These are phyloP conservation scores for Petrea volubilis DNA, from an alignment of 257 asterid species.

Conservation along the genomic window DNA sequence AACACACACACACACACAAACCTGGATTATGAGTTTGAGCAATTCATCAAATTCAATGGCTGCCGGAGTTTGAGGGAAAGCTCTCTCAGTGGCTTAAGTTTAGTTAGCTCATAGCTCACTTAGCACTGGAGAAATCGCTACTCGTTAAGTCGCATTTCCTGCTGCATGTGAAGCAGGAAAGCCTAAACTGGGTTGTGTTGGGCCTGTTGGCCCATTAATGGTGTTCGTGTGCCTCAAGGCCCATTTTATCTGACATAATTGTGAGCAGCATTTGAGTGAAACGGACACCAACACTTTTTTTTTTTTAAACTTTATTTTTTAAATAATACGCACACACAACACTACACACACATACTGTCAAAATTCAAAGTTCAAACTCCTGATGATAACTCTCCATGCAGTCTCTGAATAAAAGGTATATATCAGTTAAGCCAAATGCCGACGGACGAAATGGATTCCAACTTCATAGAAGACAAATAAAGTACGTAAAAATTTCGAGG, in stretches of 20 bases:
- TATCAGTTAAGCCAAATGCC: no score
- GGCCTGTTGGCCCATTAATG: background rate
- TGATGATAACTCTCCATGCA: no score
- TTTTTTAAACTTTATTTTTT: no score
- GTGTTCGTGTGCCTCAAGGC: background rate
- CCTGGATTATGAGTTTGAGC: slow-evolving; percentile 1
- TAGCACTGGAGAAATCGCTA: background rate
- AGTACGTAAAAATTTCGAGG: no score
- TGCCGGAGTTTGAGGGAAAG: background rate
- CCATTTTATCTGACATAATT: background rate
- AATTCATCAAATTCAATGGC: slow-evolving; percentile 7
- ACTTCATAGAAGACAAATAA: no score
- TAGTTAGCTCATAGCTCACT: no score
- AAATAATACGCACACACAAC: no score
- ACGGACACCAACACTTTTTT: no score
- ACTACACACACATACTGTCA: no score
- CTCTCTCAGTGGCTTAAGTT: background rate
- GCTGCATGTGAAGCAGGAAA: background rate
- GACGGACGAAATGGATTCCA: no score
- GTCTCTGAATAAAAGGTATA: no score
- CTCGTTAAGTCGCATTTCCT: background rate
- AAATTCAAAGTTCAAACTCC: no score
- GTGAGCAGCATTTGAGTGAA: background rate
- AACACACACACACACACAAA: background rate
- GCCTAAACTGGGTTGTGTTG: background rate